Conservation (phyloP, 768 basidiomycete species). For the Xerocomus spinulosus region DNA sequence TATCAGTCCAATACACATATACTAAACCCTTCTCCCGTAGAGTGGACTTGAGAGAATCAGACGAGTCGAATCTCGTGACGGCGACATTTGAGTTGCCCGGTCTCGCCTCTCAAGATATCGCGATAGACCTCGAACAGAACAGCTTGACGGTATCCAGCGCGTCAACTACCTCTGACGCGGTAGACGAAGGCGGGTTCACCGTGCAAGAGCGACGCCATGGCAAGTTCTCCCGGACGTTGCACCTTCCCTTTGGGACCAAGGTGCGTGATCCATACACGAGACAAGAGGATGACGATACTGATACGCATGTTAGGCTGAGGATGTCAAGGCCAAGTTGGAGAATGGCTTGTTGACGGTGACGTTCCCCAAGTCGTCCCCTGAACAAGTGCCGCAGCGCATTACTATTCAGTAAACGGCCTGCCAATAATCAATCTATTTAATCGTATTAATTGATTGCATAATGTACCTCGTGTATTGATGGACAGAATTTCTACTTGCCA, state of each 20-base stretch:
- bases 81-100: slow-evolving; percentile 56
- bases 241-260: slow-evolving; percentile 46
- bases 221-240: slow-evolving; percentile 42
- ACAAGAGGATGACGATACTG: background rate
- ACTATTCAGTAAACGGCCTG: slow-evolving; percentile 4
- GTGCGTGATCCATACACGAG: slow-evolving; percentile 19
- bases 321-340: slow-evolving; percentile 44
- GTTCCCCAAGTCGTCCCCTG: slow-evolving; percentile 40
- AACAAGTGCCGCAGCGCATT: slow-evolving; percentile 39
- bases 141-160: slow-evolving; percentile 48
- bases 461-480: too few relatives aligned
- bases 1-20: background rate
- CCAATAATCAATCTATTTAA: too few relatives aligned
- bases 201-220: slow-evolving; percentile 43
- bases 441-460: too few relatives aligned
- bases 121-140: slow-evolving; percentile 44
- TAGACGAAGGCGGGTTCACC: slow-evolving; percentile 36
- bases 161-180: slow-evolving; percentile 26
- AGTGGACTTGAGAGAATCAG: slow-evolving; percentile 45
- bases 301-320: slow-evolving; percentile 33
- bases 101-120: slow-evolving; percentile 44
- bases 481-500: too few relatives aligned
- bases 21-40: slow-evolving; percentile 12
- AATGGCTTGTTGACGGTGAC: slow-evolving; percentile 42
- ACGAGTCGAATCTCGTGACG: slow-evolving; percentile 39